phyloP scores from a whole-genome alignment of 2,329 filamentous ascomycete genomes.

The Monosporascus sp. region DNA sequence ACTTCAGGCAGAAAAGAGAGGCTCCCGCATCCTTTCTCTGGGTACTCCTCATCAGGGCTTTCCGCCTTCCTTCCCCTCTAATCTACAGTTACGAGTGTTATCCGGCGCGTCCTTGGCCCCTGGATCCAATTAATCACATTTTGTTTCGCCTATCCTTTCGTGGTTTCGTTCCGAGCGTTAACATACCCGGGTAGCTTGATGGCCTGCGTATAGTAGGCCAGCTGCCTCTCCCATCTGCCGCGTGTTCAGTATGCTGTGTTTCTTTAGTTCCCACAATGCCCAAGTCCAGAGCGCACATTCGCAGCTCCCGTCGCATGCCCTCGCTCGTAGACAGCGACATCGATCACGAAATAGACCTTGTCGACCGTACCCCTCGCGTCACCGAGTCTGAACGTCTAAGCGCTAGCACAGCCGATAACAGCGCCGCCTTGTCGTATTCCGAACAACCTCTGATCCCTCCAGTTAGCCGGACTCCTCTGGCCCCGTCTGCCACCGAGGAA shows the following conservation, averaged over 20 bases:
- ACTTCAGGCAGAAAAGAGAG: too few species aligned
- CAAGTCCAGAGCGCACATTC: slow-evolving; percentile 30
- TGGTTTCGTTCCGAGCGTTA: not conserved
- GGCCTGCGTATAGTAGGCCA: not conserved
- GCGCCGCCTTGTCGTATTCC: slow-evolving; percentile 10
- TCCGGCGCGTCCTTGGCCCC: too few species aligned
- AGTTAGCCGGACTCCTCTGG: slow-evolving; percentile 17
- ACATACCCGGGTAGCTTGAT: not conserved
- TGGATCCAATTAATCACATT: not conserved
- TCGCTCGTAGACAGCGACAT: slow-evolving; percentile 57
- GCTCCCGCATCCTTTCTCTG: too few species aligned
- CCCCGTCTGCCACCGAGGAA: slow-evolving; percentile 9
- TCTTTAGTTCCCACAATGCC: slow-evolving; percentile 30
- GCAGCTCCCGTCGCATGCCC: slow-evolving; percentile 51
- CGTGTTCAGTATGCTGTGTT: slow-evolving; percentile 19
- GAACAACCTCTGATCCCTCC: slow-evolving; percentile 15
- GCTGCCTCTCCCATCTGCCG: not conserved
- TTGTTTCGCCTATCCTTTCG: not conserved
- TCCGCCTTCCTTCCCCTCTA: too few species aligned
- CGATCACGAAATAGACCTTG: slow-evolving; percentile 66
- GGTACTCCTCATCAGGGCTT: too few species aligned
- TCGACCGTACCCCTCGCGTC: slow-evolving; percentile 44
- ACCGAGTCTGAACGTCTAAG: slow-evolving; percentile 10
- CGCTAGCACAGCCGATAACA: slow-evolving; percentile 8
- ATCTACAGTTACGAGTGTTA: too few species aligned